Evolutionary conservation across 805 yeast species (phyloP), one percentile per base, ranked within the genome.

Genomic region (Lipomyces yamanashiensis): DNA sequence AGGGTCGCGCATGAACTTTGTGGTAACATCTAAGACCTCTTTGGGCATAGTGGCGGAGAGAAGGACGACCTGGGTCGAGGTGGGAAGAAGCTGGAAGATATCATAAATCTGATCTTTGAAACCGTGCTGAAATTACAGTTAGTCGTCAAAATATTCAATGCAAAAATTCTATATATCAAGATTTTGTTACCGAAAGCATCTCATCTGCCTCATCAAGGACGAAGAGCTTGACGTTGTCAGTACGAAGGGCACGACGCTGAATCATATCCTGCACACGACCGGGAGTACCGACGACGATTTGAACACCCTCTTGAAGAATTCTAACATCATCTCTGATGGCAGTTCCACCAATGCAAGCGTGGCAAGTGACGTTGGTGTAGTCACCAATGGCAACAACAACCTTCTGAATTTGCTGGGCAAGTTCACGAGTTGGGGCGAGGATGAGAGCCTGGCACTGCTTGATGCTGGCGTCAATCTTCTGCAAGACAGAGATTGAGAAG

Each of bases 141-240:
- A 47, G 48, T 39, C 34, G 7, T 17, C 37, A 8, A 10, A n/a
- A 34, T 12, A 39, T 9, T 21, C 6, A 21, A 10, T n/a, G 6
- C 41, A 39, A n/a, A n/a, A 10, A 49, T 7, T 17, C 4, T 2
- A 2, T 43, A 34, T 2, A 43, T 10, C 21, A 19, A 13, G 17
- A 7, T 15, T 13, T 8, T 39, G 55, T 54, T 48, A 59, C 63
- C 55, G 93, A 85, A 72, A 95, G 81, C 78, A 95, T 80, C 78
- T 95, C 98, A 80, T 95, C 99, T 19, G 99, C 99, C 79, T 95
- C 99, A 78, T 95, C 99, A 72, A 95, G 80, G 68, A 95, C 85
- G 70, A 93, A 80, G 89, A 95, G 88, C 80, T 92, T 91, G 70
- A 92, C 82, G 72, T 87, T 83, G 71, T 92, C 85, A 15, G 95